Conservation (phyloP, 805 yeast genomes). For the Dipodascus albidus region DNA sequence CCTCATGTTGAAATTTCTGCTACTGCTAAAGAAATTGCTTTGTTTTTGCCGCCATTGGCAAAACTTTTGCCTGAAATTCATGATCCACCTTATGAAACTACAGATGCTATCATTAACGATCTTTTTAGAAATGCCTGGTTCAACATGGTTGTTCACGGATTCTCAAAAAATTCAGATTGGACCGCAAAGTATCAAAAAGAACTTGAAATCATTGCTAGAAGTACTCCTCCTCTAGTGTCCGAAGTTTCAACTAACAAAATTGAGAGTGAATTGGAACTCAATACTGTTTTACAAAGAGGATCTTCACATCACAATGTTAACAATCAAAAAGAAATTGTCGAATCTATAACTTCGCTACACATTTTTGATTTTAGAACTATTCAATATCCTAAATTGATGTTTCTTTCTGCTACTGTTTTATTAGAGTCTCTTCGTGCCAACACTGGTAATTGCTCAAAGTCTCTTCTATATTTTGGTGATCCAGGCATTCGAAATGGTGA, state of each 20-base stretch:
- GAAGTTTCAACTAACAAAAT: constrained; percentile 70
- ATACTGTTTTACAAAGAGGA: constrained; percentile 81
- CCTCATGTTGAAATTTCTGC: constrained; percentile 33
- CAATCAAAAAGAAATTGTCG: constrained; percentile 44
- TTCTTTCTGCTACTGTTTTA: constrained; percentile 69
- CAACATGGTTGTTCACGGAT: constrained; percentile 87
- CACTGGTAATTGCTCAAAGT: constrained; percentile 72
- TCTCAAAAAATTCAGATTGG: constrained; percentile 38
- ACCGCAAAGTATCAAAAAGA: constrained; percentile 36
- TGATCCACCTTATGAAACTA: constrained; percentile 30
- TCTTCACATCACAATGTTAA: constrained; percentile 72
- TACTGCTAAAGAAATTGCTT: constrained; percentile 56
- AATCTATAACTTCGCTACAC: constrained; percentile 31
- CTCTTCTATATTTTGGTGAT: constrained; percentile 72
- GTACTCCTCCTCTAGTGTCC: constrained; percentile 79
- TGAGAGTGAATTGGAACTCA: constrained; percentile 86
- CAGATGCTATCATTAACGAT: constrained; percentile 41
- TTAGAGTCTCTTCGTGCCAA: constrained; percentile 70
- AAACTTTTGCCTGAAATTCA: constrained; percentile 50
- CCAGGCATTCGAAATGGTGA: constrained; percentile 64
- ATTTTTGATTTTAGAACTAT: constrained; percentile 43
- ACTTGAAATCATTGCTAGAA: constrained; percentile 65
- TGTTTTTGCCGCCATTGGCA: constrained; percentile 64
- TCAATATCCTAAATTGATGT: constrained; percentile 73
- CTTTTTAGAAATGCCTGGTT: constrained; percentile 88